Evolutionary conservation across 352 stramenopile species (phyloP).

Genomic region (Elongisporangium prolatum): DNA sequence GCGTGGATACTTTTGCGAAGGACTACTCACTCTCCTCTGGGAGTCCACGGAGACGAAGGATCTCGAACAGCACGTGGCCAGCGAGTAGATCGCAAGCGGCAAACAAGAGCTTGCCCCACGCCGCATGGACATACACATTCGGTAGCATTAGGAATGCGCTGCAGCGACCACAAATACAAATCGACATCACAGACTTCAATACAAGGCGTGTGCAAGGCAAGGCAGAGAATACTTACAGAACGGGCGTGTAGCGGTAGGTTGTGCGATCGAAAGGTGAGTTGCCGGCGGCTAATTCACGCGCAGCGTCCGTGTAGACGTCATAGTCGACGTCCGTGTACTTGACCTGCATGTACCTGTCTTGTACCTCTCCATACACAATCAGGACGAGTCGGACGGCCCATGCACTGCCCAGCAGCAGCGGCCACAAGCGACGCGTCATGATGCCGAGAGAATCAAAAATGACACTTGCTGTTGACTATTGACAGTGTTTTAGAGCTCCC

Average conservation of each 20-base stretch:
- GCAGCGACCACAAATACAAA: not conserved
- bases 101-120: slow-evolving; percentile 96
- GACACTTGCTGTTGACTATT: not conserved
- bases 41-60: slow-evolving; percentile 68
- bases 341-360: slow-evolving; percentile 72
- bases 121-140: slow-evolving; percentile 71
- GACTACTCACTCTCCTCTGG: slow-evolving; percentile 34
- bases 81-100: slow-evolving; percentile 92
- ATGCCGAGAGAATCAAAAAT: not conserved
- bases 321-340: slow-evolving; percentile 99
- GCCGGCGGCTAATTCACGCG: slow-evolving; percentile 81
- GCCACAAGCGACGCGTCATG: slow-evolving; percentile 17
- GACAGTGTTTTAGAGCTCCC: not conserved
- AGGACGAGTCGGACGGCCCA: slow-evolving; percentile 56
- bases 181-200: slow-evolving; percentile 1
- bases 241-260: slow-evolving; percentile 98
- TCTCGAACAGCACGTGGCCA: slow-evolving; percentile 86
- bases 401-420: slow-evolving; percentile 39
- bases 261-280: slow-evolving; percentile 94
- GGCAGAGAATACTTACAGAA: slow-evolving; percentile 67
- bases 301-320: slow-evolving; percentile 97
- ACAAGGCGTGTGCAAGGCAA: not conserved
- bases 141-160: slow-evolving; percentile 71
- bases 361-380: slow-evolving; percentile 67
- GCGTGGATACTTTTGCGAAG: too few species aligned